A percentile compares a stretch with the other conserved stretches of the same genome.
These are phyloP conservation scores for Aspergillus quadricinctus DNA, from an alignment of 2,329 filamentous ascomycete genomes.

Conservation along the genomic window DNA sequence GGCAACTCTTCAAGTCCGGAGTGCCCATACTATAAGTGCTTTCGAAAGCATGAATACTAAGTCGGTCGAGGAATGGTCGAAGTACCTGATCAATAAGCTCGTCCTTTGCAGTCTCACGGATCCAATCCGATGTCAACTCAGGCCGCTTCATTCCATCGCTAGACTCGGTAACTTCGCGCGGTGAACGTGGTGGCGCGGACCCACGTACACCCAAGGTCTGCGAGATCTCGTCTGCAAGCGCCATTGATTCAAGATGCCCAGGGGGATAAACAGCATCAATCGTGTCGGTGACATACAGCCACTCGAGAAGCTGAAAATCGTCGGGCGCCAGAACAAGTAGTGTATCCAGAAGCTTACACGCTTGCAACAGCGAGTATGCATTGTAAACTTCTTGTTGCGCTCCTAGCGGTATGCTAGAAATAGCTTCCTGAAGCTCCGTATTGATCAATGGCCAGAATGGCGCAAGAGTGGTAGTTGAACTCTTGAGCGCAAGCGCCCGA, in stretches of 20 bases:
- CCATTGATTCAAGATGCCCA: conserved; percentile 62
- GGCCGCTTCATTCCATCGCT: conserved; percentile 33
- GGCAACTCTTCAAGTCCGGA: conserved; percentile 63
- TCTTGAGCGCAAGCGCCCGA: conserved; percentile 74
- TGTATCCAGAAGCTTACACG: conserved; percentile 87
- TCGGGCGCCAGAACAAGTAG: conserved; percentile 84
- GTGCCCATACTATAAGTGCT: conserved; percentile 79
- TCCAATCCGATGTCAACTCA: conserved; percentile 42
- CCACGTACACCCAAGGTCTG: conserved; percentile 61
- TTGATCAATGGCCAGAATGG: conserved; percentile 89
- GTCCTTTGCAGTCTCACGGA: conserved; percentile 51
- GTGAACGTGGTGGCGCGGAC: conserved; percentile 20
- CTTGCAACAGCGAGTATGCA: conserved; percentile 74
- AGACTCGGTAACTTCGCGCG: conserved; percentile 26
- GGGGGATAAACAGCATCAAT: conserved; percentile 91
- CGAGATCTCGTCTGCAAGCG: conserved; percentile 78
- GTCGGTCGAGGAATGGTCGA: conserved; percentile 80
- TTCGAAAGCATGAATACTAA: conserved; percentile 93
- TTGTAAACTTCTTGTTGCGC: conserved; percentile 72
- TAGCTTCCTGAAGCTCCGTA: conserved; percentile 72
- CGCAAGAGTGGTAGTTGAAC: conserved; percentile 72
- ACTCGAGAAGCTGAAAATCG: conserved; percentile 97
- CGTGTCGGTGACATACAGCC: conserved; percentile 95
- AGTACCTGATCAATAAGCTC: conserved; percentile 72
- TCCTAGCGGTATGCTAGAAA: conserved; percentile 68